A percentile compares a stretch with the other conserved stretches of the same genome.
Evolutionary conservation across 1,284 basidiomycete species (phyloP).

Genomic region (Ustilago loliicola): DNA sequence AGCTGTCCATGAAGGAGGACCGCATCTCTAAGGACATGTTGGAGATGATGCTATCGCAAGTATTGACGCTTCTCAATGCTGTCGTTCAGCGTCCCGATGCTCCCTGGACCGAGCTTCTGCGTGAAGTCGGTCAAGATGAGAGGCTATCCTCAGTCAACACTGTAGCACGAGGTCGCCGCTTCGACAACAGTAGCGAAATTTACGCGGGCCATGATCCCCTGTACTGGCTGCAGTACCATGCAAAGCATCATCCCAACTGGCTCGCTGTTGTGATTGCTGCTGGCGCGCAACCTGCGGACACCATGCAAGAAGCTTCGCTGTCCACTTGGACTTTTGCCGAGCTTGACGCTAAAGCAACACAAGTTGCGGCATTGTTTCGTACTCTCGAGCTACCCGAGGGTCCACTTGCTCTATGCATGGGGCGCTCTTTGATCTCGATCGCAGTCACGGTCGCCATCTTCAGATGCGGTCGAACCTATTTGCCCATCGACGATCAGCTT

Average conservation of each 20-base stretch:
- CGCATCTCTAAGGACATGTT: slow-evolving; percentile 12
- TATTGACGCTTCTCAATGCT: not conserved
- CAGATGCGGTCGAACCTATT: slow-evolving; percentile 75
- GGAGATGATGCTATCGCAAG: slow-evolving; percentile 14
- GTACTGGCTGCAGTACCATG: slow-evolving; percentile 18
- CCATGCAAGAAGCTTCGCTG: too few relatives aligned
- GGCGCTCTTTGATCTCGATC: slow-evolving; percentile 73
- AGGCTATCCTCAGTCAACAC: too few relatives aligned
- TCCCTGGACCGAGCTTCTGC: slow-evolving; percentile 4
- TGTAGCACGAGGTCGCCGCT: too few relatives aligned
- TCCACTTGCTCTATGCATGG: slow-evolving; percentile 74
- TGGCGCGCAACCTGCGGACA: slow-evolving; percentile 46
- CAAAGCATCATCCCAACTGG: slow-evolving; percentile 18
- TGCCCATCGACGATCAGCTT: slow-evolving; percentile 76
- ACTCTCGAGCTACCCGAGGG: slow-evolving; percentile 69
- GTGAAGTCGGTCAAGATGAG: too few relatives aligned
- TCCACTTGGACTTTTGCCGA: slow-evolving; percentile 23
- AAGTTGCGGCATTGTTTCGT: slow-evolving; percentile 73
- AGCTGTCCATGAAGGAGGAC: slow-evolving; percentile 27
- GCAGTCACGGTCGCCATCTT: slow-evolving; percentile 74
- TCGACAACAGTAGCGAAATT: too few relatives aligned
- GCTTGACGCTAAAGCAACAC: slow-evolving; percentile 72
- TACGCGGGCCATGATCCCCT: slow-evolving; percentile 11
- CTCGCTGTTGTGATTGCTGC: slow-evolving; percentile 16
- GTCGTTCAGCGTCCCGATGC: not conserved